A percentile compares a stretch with the other conserved stretches of the same genome.
phyloP scores from a whole-genome alignment of 1,284 basidiomycete species.

The Neolentinus lepideus region DNA sequence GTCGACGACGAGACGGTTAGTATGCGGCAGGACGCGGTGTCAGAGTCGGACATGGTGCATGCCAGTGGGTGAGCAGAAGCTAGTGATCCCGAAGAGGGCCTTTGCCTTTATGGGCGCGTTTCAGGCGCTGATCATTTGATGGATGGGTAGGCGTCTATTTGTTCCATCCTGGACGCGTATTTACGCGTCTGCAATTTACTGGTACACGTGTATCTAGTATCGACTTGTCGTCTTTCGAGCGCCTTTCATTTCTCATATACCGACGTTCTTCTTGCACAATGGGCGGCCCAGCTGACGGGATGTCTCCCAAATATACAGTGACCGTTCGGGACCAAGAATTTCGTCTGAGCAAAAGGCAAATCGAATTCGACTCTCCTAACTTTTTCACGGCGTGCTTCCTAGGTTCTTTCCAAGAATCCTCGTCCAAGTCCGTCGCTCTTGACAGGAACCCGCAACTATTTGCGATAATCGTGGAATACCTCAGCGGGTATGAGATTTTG shows the following conservation, averaged over 20 bases:
- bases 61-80: neutral
- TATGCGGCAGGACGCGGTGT: conserved; percentile 31
- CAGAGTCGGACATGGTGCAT: conserved; percentile 13
- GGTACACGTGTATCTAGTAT: neutral
- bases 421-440: conserved; percentile 5
- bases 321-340: conserved; percentile 12
- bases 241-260: neutral
- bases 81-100: neutral
- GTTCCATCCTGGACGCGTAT: neutral
- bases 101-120: neutral
- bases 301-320: conserved; percentile 5
- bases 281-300: neutral
- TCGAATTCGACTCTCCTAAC: conserved; percentile 13
- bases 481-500: conserved; percentile 12
- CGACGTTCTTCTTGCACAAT: neutral
- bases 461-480: conserved; percentile 12
- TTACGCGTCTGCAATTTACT: neutral
- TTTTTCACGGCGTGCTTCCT: conserved; percentile 13
- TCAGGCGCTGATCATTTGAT: neutral
- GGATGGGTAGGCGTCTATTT: neutral
- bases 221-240: neutral
- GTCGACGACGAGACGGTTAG: conserved; percentile 38
- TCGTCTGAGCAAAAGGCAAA: conserved; percentile 7
- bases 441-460: conserved; percentile 13
- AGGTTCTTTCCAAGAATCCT: conserved; percentile 8